Evolutionary conservation across 2,329 filamentous ascomycete genomes (phyloP), one percentile per base, ranked within the genome.

Genomic region (Apiospora saccharicola): DNA sequence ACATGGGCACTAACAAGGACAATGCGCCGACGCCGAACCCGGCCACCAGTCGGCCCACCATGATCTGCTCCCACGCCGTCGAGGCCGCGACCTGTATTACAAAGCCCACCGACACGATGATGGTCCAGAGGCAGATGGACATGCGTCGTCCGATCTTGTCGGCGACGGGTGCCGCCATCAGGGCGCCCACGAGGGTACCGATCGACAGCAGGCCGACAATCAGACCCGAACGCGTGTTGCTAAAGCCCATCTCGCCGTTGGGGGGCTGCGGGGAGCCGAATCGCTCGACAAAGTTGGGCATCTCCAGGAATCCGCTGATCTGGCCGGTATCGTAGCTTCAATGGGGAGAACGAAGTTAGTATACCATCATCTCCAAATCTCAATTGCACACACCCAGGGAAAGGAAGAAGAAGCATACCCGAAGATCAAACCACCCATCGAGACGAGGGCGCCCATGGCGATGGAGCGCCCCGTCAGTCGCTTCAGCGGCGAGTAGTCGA

Each of bases 1-100:
- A 94, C 89, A 94, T 91, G n/a, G 91, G 90, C 0, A 91, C 90
- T 16, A 91, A 81, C 6, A 92, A 87, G 13, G 88, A 90, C 1
- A 93, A 81, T 0, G 88, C 89, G 71, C 92, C 92, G 57, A 94
- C 90, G 19, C 91, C 91, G 1, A 93, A 83, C 70, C 92, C 92
- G 19, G 90, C 89, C 22, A 92, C 85, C 76, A 90, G 88, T 71
- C 92, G 85, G 19, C 92, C 92, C 67, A 91, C 83, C 75, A 91
- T 90, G 72, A 93, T 84, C 77, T 93, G 91, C 67, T 89, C 89
- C 91, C 92, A 93, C 12, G 82, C 82, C 1, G 75, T 77, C 0
- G 79, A 76, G 0, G 91, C 85, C 0, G 90, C 85, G 72, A 92
- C 90, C 76, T 92, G 90, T 24, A 94, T 87, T n/a, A 93, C 84